Evolutionary conservation across 1,284 basidiomycete genomes (phyloP), one percentile per base, ranked within the genome.

Genomic region (Prillingera fragicola): DNA sequence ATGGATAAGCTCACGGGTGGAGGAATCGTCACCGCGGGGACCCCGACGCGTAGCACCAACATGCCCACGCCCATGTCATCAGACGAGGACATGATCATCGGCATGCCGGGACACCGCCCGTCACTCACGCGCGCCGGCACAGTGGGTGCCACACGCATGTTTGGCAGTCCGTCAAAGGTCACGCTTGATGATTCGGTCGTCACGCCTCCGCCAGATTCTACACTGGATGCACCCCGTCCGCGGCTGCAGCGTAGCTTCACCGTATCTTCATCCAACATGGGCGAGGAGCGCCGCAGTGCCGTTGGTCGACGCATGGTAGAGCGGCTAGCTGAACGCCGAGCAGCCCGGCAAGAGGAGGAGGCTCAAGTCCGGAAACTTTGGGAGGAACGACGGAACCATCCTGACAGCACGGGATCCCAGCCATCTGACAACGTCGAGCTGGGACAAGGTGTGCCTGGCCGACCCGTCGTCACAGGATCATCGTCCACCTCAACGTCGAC

Each of bases 241-340:
- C 50, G 67, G 5, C 48, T 71, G 13, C 63, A 69, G 25, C 54
- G 69, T 14, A 70, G 67, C 44, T 68, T 67, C 32, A 71, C 69
- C 0, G 63, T 71, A 2, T 66, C 63, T 8, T 59, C 60, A 7
- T 59, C 64, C 14, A 67, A 69, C 44, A 66, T 67, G 64, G 67
- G 67, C 9, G 65, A 67, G 31, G 70, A 72, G 41, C 52, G 70
- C n/a, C 51, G 71, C 27, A 70, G 68, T 45, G 71, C 66, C 0
- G 69, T 71, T 1, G 71, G 71, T 3, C 50, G 71, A 25, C 52
- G 67, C 23, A 73, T 73, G 71, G 67, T 73, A 19, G 60, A 59
- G 34, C 45, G 68, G 8, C 49, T 73, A 29, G 69, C 59, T 1
- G 64, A 65, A 35, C 51, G 71, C 8, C 51, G 56, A 19, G 65